Evolutionary conservation across 148 eudicot genomes (phyloP).

Genomic region (Fagopyrum esculentum): DNA sequence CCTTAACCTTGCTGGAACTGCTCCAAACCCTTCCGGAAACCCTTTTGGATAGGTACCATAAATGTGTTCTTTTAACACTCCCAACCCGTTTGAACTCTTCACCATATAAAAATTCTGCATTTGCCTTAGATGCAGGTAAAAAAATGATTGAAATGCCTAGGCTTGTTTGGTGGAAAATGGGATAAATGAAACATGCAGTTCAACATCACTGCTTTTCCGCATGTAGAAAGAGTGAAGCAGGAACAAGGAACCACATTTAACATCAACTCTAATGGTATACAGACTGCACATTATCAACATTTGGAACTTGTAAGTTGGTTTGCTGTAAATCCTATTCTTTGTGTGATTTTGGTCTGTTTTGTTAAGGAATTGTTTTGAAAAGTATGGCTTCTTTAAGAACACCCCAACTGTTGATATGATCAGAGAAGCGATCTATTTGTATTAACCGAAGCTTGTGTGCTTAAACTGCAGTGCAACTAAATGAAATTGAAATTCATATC

Average conservation of each 20-base stretch:
- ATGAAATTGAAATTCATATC: background rate
- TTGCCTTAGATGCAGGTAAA: background rate
- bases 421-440: background rate
- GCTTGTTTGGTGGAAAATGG: background rate
- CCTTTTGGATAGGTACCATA: conserved; percentile 56
- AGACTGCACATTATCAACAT: background rate
- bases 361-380: background rate
- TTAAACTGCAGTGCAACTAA: background rate
- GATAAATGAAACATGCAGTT: background rate
- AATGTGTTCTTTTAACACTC: background rate
- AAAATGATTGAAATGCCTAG: background rate
- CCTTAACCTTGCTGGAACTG: conserved; percentile 31
- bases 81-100: background rate
- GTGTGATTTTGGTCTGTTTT: conserved; percentile 8
- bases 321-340: background rate
- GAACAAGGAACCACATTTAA: background rate
- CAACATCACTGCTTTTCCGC: background rate
- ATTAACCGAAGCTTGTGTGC: background rate
- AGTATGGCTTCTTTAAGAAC: background rate
- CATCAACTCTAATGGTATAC: background rate
- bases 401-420: background rate
- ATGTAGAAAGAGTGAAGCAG: background rate
- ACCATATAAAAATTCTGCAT: background rate
- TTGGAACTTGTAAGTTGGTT: conserved; percentile 9
- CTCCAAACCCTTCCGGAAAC: conserved; percentile 59